phyloP scores from a whole-genome alignment of 2,329 filamentous ascomycete species.

The Trichophyton rubrum region DNA sequence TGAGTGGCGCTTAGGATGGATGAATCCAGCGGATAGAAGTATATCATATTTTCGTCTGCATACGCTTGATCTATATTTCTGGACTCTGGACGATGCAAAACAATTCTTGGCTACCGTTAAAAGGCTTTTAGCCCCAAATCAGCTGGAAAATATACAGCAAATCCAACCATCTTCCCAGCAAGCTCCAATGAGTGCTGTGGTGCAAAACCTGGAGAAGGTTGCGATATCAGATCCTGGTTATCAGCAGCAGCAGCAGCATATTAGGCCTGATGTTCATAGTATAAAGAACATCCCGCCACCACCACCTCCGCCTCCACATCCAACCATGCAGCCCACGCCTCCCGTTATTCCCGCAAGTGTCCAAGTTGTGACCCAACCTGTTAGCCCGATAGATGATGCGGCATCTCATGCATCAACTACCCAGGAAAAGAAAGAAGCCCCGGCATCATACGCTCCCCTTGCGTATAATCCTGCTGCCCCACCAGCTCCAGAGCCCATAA shows the following conservation, averaged over 20 bases:
- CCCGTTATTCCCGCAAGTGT: conserved; percentile 15
- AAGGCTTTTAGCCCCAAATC: conserved; percentile 24
- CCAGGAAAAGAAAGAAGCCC: conserved; percentile 15
- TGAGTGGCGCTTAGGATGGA: conserved; percentile 47
- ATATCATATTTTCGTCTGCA: conserved; percentile 38
- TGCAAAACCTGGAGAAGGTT: conserved; percentile 50
- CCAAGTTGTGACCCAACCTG: conserved; percentile 14
- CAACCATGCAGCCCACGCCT: conserved; percentile 18
- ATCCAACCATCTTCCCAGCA: conserved; percentile 25
- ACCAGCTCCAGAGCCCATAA: conserved; percentile 52
- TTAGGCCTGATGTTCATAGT: not conserved
- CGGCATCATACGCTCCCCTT: conserved; percentile 37
- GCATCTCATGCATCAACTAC: conserved; percentile 1
- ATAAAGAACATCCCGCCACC: conserved; percentile 10
- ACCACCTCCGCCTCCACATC: conserved; percentile 14
- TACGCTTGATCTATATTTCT: conserved; percentile 52
- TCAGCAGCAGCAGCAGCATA: conserved; percentile 20
- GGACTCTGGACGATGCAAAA: conserved; percentile 46
- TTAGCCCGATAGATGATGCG: conserved; percentile 9
- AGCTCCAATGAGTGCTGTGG: conserved; percentile 44
- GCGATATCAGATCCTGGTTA: conserved; percentile 44
- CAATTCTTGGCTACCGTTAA: conserved; percentile 39
- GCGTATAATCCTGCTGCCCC: conserved; percentile 57
- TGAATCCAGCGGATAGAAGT: conserved; percentile 41
- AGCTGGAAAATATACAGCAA: conserved; percentile 36